Evolutionary conservation across 306 rosid species (phyloP).

Genomic region (Alnus rubra): DNA sequence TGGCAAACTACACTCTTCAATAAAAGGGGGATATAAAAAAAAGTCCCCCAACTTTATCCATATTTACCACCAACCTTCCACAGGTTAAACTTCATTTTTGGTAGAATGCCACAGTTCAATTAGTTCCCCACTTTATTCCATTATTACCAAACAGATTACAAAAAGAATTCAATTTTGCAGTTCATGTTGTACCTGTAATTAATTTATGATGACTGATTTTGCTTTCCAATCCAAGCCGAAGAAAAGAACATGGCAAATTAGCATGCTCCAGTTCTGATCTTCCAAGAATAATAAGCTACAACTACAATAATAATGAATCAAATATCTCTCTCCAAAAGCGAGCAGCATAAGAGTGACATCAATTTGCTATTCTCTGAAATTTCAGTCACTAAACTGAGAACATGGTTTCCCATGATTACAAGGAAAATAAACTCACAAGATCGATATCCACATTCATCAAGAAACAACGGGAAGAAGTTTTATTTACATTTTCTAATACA

Average conservation of each 20-base stretch:
- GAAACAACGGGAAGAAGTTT: not conserved
- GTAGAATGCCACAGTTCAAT: no score
- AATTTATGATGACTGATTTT: not conserved
- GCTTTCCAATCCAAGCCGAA: not conserved
- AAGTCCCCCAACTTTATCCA: no score
- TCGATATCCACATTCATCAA: not conserved
- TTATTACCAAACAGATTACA: no score
- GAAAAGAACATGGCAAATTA: not conserved
- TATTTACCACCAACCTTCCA: no score
- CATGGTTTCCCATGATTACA: not conserved
- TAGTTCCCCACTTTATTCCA: no score
- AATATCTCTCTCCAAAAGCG: not conserved
- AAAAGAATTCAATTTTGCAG: not conserved
- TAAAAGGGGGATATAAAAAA: no score
- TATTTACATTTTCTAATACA: not conserved
- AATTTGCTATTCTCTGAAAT: not conserved
- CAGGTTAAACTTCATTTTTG: no score
- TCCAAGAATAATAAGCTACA: not conserved
- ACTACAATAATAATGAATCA: no score
- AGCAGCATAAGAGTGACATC: not conserved
- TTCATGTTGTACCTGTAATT: not conserved
- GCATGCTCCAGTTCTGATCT: not conserved
- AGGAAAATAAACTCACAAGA: not conserved
- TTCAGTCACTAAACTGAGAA: not conserved
- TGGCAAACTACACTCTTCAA: no score